Conservation (phyloP, 257 asterid species). For the Solanum stenotomum region DNA sequence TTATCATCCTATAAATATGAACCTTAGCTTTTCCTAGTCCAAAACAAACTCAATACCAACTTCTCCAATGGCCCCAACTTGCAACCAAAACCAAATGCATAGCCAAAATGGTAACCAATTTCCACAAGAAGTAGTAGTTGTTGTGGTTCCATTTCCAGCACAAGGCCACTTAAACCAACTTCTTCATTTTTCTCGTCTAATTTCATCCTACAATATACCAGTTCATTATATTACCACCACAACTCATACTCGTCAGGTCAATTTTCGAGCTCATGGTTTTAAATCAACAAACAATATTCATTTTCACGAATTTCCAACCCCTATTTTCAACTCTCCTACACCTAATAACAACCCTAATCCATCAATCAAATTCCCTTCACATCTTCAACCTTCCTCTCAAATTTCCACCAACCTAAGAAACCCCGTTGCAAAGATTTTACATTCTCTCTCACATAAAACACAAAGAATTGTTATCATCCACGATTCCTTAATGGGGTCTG, state of each 20-base stretch:
- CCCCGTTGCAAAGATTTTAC: slow-evolving; percentile 21
- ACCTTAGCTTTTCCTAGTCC: not conserved
- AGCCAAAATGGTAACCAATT: not conserved
- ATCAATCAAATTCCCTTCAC: slow-evolving; percentile 21
- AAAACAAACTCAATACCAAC: not conserved
- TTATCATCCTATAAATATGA: not conserved
- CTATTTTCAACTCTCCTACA: slow-evolving; percentile 6
- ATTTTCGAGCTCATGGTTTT: slow-evolving; percentile 41
- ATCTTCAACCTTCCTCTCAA: slow-evolving; percentile 24
- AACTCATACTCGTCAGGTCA: slow-evolving; percentile 48
- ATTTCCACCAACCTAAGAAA: slow-evolving; percentile 26
- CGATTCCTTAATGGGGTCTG: slow-evolving; percentile 54
- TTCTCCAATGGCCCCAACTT: not conserved
- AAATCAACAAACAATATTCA: slow-evolving; percentile 23
- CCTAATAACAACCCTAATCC: slow-evolving; percentile 15
- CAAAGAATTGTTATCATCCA: slow-evolving; percentile 28
- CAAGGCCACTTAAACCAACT: slow-evolving; percentile 80
- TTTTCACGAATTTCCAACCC: slow-evolving; percentile 33
- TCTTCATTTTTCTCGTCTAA: slow-evolving; percentile 56
- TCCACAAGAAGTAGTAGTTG: slow-evolving; percentile 26
- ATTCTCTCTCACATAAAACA: not conserved
- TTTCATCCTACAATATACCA: slow-evolving; percentile 25
- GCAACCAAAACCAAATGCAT: not conserved
- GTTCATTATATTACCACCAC: slow-evolving; percentile 46
- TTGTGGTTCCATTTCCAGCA: slow-evolving; percentile 60